Evolutionary conservation across 108 stramenopile genomes (phyloP).

Genomic region (Chaetoceros muelleri): DNA sequence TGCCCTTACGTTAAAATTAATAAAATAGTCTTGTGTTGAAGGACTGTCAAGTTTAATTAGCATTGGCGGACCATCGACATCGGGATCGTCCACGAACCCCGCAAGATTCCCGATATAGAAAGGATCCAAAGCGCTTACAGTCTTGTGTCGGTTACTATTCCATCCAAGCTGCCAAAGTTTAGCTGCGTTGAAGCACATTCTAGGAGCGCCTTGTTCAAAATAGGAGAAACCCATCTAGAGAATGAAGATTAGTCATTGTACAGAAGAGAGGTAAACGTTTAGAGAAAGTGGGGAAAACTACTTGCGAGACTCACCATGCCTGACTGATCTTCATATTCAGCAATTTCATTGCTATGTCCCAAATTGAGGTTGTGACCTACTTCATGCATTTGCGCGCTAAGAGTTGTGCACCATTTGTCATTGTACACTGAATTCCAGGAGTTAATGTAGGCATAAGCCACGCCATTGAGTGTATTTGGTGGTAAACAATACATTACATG

Average conservation of each 20-base stretch:
- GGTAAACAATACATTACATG: conserved; percentile 58
- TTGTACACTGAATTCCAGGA: conserved; percentile 28
- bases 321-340: conserved; percentile 41
- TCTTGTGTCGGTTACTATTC: conserved; percentile 19
- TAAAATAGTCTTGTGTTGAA: conserved; percentile 7
- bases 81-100: conserved; percentile 14
- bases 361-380: conserved; percentile 55
- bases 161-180: conserved; percentile 49
- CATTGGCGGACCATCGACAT: conserved; percentile 1
- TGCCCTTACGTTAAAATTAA: conserved; percentile 18
- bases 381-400: conserved; percentile 40
- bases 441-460: conserved; percentile 42
- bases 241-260: too few relatives aligned
- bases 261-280: conserved; percentile 26
- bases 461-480: conserved; percentile 11
- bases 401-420: conserved; percentile 30
- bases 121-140: background rate
- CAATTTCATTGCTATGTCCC: conserved; percentile 28
- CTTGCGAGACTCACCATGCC: conserved; percentile 12
- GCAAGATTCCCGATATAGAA: conserved; percentile 3
- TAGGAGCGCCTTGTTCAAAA: conserved; percentile 19
- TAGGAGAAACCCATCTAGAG: conserved; percentile 38
- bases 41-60: conserved; percentile 11
- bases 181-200: conserved; percentile 41
- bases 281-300: too few relatives aligned